Evolutionary conservation across 768 basidiomycete genomes (phyloP).

Genomic region (Mycena epipterygia): DNA sequence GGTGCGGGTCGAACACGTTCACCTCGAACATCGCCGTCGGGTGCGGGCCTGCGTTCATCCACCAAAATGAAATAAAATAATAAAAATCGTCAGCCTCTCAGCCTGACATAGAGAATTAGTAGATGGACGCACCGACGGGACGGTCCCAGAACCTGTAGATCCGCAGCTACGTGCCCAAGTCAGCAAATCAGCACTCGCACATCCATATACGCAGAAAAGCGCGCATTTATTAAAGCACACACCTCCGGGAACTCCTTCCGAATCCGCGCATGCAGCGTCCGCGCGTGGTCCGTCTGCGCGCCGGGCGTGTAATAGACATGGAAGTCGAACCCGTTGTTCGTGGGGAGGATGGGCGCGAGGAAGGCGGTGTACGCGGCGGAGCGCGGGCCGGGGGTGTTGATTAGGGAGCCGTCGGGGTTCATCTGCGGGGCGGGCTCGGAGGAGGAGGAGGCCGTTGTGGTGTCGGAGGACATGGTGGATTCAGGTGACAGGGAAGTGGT

Average conservation of each 20-base stretch:
- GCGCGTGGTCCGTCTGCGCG: not conserved
- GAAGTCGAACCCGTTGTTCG: conserved; percentile 79
- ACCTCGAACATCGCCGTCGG: conserved; percentile 82
- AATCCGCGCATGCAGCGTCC: not conserved
- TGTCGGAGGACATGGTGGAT: too few relatives aligned
- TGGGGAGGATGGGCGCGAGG: conserved; percentile 64
- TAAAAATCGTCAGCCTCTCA: not conserved
- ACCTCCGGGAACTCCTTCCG: not conserved
- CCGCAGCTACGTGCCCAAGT: conserved; percentile 58
- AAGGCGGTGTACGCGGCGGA: conserved; percentile 56
- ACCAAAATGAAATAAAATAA: not conserved
- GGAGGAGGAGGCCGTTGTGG: too few relatives aligned
- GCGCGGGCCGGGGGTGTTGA: not conserved
- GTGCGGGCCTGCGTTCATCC: conserved; percentile 63
- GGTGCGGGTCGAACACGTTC: conserved; percentile 74
- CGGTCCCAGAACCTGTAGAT: conserved; percentile 75
- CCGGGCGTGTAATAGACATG: conserved; percentile 67
- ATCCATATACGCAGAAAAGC: too few relatives aligned
- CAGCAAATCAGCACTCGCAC: not conserved
- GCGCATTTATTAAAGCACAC: not conserved
- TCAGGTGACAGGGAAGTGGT: too few relatives aligned
- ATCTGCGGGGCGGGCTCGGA: too few relatives aligned
- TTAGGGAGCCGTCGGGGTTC: too few relatives aligned
- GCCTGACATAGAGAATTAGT: conserved; percentile 1
- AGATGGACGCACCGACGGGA: conserved; percentile 63